Evolutionary conservation across 2,329 filamentous ascomycete genomes (phyloP).

Genomic region (Aureobasidium sp.): DNA sequence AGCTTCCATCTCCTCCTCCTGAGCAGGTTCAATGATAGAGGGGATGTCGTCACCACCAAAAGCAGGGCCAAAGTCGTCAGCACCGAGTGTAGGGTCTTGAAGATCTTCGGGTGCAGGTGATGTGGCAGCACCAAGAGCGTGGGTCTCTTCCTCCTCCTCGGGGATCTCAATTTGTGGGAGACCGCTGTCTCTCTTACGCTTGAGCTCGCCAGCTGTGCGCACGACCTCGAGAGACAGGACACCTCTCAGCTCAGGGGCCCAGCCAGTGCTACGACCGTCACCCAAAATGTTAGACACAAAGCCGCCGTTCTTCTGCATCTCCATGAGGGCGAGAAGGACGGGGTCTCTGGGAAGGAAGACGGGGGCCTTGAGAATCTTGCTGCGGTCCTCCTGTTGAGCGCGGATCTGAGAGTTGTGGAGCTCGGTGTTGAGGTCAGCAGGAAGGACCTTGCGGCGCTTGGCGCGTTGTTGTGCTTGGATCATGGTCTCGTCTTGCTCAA

Average conservation of each 20-base stretch:
- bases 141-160: slow-evolving; percentile 51
- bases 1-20: slow-evolving; percentile 27
- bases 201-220: slow-evolving; percentile 68
- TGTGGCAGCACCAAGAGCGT: slow-evolving; percentile 32
- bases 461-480: slow-evolving; percentile 61
- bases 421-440: slow-evolving; percentile 72
- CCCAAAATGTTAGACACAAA: slow-evolving; percentile 85
- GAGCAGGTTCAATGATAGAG: slow-evolving; percentile 29
- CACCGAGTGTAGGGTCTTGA: slow-evolving; percentile 19
- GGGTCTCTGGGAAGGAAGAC: slow-evolving; percentile 82
- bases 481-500: slow-evolving; percentile 42
- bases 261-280: slow-evolving; percentile 66
- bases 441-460: slow-evolving; percentile 73
- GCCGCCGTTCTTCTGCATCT: slow-evolving; percentile 82
- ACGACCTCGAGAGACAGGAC: slow-evolving; percentile 82
- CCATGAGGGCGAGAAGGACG: slow-evolving; percentile 76
- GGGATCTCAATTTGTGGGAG: slow-evolving; percentile 65
- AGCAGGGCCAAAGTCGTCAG: slow-evolving; percentile 26
- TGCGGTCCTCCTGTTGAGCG: slow-evolving; percentile 75
- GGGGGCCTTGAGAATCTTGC: slow-evolving; percentile 74
- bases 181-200: slow-evolving; percentile 87
- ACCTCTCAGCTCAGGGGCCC: slow-evolving; percentile 89
- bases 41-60: slow-evolving; percentile 21
- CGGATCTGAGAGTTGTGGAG: slow-evolving; percentile 71
- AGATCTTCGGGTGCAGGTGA: slow-evolving; percentile 20